Base-by-base conservation (phyloP, 306 rosid genomes). In the Comarum palustre region DNA sequence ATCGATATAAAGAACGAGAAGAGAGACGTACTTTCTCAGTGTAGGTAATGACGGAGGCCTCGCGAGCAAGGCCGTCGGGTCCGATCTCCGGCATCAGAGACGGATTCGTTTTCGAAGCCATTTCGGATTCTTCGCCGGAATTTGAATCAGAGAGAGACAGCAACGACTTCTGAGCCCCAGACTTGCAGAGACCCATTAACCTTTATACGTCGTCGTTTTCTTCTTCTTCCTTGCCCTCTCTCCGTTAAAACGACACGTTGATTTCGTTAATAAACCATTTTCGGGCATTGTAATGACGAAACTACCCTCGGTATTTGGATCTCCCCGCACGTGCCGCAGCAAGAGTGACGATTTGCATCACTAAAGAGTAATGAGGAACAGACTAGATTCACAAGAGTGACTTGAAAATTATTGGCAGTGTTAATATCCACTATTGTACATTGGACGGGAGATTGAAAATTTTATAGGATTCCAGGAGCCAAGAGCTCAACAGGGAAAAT, bases 11-110 rank as follows among this genome's bases (percentile, higher is more conserved):
- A 25, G 27, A 52, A 0, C 29, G 6, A 32, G 41, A 32, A 77
- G 48, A 77, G 24, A 74, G 71, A 32, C 48, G 65, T 63, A 90
- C 97, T 92, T 79, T 94, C 84, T 94, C 97, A 32, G 98, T 91
- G 89, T 94, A 86, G 84, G 88, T 78, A 80, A 94, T 83, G 73
- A 87, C 87, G 29, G 97, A 71, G 71, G 94, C 81, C 74, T 91
- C 97, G 59, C 86, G 82, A 45, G 95, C 71, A 77, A 91, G 88
- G 67, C 98, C 97, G 42, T 94, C 98, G 42, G 95, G 95, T 39
- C 97, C 98, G 85, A 94, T 89, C 88, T 85, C 96, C 11, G 94
- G 91, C 57, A 24, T 71, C 75, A 91, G 87, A 22, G 82, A 79
- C 45, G 86, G 94, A 74, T 79, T 54, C 52, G 42, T 32, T 17